phyloP scores from a whole-genome alignment of 2,329 filamentous ascomycete species.

The Epichloe hybrida region DNA sequence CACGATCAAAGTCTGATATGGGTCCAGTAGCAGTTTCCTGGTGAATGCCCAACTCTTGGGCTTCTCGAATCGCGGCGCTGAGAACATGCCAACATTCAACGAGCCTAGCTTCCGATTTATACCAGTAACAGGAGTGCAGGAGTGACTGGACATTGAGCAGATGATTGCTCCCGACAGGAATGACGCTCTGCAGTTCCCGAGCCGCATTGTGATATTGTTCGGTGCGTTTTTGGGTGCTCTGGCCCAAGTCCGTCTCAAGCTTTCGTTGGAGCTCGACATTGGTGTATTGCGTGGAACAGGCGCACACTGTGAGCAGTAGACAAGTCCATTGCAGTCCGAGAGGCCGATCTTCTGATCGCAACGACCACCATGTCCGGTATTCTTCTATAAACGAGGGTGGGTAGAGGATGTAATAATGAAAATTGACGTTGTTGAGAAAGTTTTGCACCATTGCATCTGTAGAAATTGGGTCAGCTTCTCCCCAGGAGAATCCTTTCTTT shows the following conservation, averaged over 20 bases:
- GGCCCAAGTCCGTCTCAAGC: conserved; percentile 18
- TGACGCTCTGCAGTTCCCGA: conserved; percentile 18
- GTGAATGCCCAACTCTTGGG: conserved; percentile 23
- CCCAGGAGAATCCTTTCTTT: too few species aligned
- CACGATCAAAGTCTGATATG: conserved; percentile 21
- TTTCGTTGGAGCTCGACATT: conserved; percentile 16
- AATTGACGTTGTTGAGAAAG: conserved; percentile 24
- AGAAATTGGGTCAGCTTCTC: neutral
- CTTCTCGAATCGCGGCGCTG: conserved; percentile 21
- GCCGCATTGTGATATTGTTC: conserved; percentile 21
- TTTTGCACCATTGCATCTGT: conserved; percentile 24
- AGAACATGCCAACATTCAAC: conserved; percentile 25
- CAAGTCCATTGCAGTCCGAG: conserved; percentile 24
- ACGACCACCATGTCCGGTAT: conserved; percentile 23
- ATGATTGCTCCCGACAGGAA: conserved; percentile 20
- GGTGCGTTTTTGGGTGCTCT: conserved; percentile 15
- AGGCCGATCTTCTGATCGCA: conserved; percentile 16
- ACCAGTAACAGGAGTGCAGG: conserved; percentile 25
- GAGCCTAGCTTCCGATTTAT: conserved; percentile 22
- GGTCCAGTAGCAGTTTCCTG: conserved; percentile 15
- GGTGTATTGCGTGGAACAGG: conserved; percentile 23
- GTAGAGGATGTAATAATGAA: conserved; percentile 26
- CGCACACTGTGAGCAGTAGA: conserved; percentile 24
- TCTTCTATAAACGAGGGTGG: conserved; percentile 21
- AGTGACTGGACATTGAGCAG: conserved; percentile 22